Evolutionary conservation across 305 asterid genomes (phyloP).

Genomic region (Solanum aculeatissimum): DNA sequence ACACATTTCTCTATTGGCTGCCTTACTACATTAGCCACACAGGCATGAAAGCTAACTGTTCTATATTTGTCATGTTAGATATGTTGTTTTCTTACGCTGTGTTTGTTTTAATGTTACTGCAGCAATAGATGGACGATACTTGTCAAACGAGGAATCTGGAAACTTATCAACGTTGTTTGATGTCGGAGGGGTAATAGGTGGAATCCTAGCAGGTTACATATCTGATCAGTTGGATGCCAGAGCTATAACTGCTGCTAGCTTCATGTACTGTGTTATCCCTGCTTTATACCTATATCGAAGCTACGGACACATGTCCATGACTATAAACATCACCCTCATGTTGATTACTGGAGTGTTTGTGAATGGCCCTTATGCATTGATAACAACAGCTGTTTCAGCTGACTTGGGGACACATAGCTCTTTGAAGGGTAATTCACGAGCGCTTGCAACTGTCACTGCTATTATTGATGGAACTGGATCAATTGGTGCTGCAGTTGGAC

Average conservation of each 20-base stretch:
- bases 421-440: slow-evolving; percentile 66
- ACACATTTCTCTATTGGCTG: slow-evolving; percentile 83
- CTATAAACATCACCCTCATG: slow-evolving; percentile 59
- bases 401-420: slow-evolving; percentile 92
- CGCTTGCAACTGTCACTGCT: slow-evolving; percentile 89
- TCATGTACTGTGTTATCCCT: slow-evolving; percentile 89
- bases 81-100: not conserved
- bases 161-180: slow-evolving; percentile 80
- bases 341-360: slow-evolving; percentile 76
- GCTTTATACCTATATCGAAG: slow-evolving; percentile 68
- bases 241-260: slow-evolving; percentile 91
- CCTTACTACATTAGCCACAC: slow-evolving; percentile 94
- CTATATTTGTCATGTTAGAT: not conserved
- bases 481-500: slow-evolving; percentile 90
- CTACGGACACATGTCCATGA: slow-evolving; percentile 73
- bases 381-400: slow-evolving; percentile 90
- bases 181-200: slow-evolving; percentile 91
- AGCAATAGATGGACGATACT: slow-evolving; percentile 71
- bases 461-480: slow-evolving; percentile 96
- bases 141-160: slow-evolving; percentile 71
- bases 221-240: slow-evolving; percentile 69
- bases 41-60: slow-evolving; percentile 26
- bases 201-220: slow-evolving; percentile 81
- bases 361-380: slow-evolving; percentile 89
- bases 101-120: slow-evolving; percentile 3